Conservation (phyloP, 345 rosid genomes). For the Populus tremula region DNA sequence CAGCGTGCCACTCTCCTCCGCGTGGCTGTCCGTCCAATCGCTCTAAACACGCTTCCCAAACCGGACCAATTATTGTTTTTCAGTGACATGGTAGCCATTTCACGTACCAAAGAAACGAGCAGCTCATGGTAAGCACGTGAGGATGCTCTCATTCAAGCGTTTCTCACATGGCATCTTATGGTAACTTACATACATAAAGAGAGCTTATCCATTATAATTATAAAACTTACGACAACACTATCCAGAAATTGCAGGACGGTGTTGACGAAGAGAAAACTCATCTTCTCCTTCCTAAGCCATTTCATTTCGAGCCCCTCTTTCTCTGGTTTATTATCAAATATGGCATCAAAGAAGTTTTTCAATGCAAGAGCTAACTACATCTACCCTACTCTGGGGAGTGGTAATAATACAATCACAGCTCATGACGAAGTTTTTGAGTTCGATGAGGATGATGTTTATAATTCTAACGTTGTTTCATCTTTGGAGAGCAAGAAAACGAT, state of each 20-base stretch:
- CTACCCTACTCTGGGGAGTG: constrained; percentile 37
- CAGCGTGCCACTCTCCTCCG: constrained; percentile 14
- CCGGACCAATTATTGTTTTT: not conserved
- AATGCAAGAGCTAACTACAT: constrained; percentile 42
- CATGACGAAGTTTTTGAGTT: constrained; percentile 44
- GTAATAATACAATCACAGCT: not conserved
- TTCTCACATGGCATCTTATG: not conserved
- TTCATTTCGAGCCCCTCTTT: not conserved
- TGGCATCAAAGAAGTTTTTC: constrained; percentile 57
- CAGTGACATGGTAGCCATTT: not conserved
- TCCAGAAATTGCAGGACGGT: not conserved
- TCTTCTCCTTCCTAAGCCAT: not conserved
- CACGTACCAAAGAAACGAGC: not conserved
- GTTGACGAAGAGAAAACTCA: constrained; percentile 2
- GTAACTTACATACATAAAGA: not conserved
- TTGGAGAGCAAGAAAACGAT: constrained; percentile 36
- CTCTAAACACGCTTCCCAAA: not conserved
- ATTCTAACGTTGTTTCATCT: constrained; percentile 12
- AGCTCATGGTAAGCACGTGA: not conserved
- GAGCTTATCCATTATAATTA: constrained; percentile 43
- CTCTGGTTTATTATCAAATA: constrained; percentile 1
- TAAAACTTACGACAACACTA: not conserved
- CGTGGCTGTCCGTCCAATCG: not conserved
- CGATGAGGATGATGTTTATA: constrained; percentile 58
- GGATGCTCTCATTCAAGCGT: not conserved